Conservation (phyloP, 495 filamentous ascomycete genomes). For the Penicillium fimorum region DNA sequence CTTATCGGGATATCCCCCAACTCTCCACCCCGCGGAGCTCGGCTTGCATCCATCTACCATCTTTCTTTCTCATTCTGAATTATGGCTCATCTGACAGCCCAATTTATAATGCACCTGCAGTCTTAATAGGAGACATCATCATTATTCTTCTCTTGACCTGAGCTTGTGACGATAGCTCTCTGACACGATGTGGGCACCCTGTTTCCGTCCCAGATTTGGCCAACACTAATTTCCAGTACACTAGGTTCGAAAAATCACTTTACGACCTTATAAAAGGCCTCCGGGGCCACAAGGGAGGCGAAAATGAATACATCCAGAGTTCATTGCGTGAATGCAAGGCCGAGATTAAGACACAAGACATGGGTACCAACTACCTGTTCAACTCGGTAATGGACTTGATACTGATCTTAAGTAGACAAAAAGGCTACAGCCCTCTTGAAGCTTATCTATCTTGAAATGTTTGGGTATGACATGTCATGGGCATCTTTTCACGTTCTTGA, state of each 20-base stretch:
- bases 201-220: not conserved
- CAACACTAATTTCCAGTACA: slow-evolving; percentile 6
- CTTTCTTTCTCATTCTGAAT: not conserved
- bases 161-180: not conserved
- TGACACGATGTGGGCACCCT: slow-evolving; percentile 13
- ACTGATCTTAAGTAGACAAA: slow-evolving; percentile 60
- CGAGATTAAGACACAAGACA: slow-evolving; percentile 86
- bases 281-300: slow-evolving; percentile 87
- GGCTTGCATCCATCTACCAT: not conserved
- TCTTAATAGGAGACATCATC: not conserved
- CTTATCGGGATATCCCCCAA: slow-evolving; percentile 20
- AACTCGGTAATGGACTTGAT: slow-evolving; percentile 3
- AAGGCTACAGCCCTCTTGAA: slow-evolving; percentile 96
- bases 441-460: slow-evolving; percentile 96
- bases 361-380: slow-evolving; percentile 57
- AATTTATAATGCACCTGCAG: not conserved
- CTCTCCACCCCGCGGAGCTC: slow-evolving; percentile 16
- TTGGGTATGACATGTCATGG: slow-evolving; percentile 99
- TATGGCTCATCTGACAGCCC: not conserved
- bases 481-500: slow-evolving; percentile 97
- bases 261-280: slow-evolving; percentile 98
- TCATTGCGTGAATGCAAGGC: slow-evolving; percentile 89
- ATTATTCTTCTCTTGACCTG: not conserved
- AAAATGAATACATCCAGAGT: slow-evolving; percentile 89
- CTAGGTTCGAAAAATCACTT: slow-evolving; percentile 96